Evolutionary conservation across 495 filamentous ascomycete genomes (phyloP).

Genomic region (Xylaria intraflava): DNA sequence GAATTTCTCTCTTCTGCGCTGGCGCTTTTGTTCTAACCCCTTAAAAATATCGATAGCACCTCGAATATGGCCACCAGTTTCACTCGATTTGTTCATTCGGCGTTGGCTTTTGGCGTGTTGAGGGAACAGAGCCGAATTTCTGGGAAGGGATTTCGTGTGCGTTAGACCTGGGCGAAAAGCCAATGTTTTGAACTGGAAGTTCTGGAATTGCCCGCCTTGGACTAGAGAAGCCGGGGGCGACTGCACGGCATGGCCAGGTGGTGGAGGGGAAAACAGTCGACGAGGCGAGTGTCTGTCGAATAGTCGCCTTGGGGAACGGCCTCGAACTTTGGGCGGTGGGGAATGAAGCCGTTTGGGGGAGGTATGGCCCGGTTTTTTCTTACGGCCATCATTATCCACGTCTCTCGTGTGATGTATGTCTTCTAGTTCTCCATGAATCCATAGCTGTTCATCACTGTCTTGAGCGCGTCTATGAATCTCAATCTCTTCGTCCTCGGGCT

Average conservation of each 20-base stretch:
- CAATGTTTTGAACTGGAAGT: constrained; percentile 50
- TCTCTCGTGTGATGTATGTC: constrained; percentile 38
- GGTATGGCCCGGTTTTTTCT: constrained; percentile 26
- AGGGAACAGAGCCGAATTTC: constrained; percentile 64
- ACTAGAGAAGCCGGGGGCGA: constrained; percentile 44
- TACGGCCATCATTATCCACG: constrained; percentile 30
- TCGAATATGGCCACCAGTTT: constrained; percentile 52
- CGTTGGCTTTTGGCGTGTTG: constrained; percentile 35
- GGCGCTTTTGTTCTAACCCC: constrained; percentile 87
- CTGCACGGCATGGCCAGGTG: constrained; percentile 23
- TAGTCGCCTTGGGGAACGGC: constrained; percentile 52
- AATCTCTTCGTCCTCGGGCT: constrained; percentile 76
- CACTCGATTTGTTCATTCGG: constrained; percentile 18
- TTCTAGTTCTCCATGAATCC: constrained; percentile 54
- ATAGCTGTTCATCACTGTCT: constrained; percentile 52
- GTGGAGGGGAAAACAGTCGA: constrained; percentile 60
- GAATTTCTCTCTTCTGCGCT: constrained; percentile 83
- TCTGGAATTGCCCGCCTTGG: constrained; percentile 23
- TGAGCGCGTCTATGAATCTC: constrained; percentile 45
- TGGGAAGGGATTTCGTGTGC: constrained; percentile 73
- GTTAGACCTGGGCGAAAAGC: constrained; percentile 56
- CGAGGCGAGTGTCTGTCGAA: constrained; percentile 62
- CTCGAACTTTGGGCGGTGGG: constrained; percentile 41
- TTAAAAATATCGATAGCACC: constrained; percentile 96
- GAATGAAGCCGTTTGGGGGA: constrained; percentile 42